Evolutionary conservation across 148 eudicot genomes (phyloP).

Genomic region (Agrostemma githago): DNA sequence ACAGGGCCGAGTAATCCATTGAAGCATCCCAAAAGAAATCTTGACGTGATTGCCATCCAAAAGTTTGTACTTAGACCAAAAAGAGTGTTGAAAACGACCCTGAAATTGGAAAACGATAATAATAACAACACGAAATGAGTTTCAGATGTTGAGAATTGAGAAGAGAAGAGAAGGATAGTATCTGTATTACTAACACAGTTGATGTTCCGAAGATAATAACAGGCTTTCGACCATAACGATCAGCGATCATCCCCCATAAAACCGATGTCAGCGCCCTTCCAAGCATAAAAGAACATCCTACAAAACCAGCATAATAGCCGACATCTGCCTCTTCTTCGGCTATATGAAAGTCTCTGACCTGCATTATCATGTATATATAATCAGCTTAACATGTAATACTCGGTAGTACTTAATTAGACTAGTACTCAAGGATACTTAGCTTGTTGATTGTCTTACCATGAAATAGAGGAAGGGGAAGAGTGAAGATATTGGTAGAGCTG

Average conservation of each 20-base stretch:
- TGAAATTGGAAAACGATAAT: constrained; percentile 28
- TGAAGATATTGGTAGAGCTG: constrained; percentile 83
- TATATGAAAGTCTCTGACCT: constrained; percentile 78
- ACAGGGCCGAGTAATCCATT: constrained; percentile 87
- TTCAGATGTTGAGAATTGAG: neutral
- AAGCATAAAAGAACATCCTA: constrained; percentile 74
- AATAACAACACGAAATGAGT: neutral
- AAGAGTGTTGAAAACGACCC: constrained; percentile 78
- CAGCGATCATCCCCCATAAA: constrained; percentile 74
- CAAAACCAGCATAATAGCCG: constrained; percentile 81
- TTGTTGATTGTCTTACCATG: constrained; percentile 59
- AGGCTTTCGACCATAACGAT: constrained; percentile 91
- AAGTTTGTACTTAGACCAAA: constrained; percentile 80
- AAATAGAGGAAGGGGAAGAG: constrained; percentile 93
- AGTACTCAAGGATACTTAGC: constrained; percentile 43
- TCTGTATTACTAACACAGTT: constrained; percentile 54
- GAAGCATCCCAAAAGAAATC: constrained; percentile 80
- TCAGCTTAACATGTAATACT: no score
- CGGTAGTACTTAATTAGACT: no score
- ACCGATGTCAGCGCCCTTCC: constrained; percentile 85
- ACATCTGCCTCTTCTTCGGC: constrained; percentile 78
- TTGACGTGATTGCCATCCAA: constrained; percentile 82
- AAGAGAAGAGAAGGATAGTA: neutral
- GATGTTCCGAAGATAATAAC: constrained; percentile 62
- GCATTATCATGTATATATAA: constrained; percentile 61